phyloP scores from a whole-genome alignment of 495 filamentous ascomycete species.

The Parathielavia hyrcaniae region DNA sequence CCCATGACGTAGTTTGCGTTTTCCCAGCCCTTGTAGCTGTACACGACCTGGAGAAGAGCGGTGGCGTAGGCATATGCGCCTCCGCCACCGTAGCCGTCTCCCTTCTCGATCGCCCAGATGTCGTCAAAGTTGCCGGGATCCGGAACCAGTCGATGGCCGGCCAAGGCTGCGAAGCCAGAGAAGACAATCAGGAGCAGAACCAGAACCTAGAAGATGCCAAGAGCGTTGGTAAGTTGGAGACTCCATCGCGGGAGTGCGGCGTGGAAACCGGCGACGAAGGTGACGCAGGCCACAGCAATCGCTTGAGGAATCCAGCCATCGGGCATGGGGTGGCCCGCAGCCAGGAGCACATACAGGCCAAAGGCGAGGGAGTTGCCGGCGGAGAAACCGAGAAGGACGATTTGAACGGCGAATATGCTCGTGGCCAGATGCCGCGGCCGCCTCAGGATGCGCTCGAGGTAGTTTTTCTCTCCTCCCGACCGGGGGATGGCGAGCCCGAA shows the following conservation, averaged over 20 bases:
- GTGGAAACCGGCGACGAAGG: slow-evolving; percentile 55
- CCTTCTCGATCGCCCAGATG: slow-evolving; percentile 36
- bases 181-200: slow-evolving; percentile 60
- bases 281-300: slow-evolving; percentile 48
- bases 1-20: slow-evolving; percentile 51
- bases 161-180: slow-evolving; percentile 44
- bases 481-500: slow-evolving; percentile 50
- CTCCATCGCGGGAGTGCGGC: slow-evolving; percentile 54
- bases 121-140: slow-evolving; percentile 32
- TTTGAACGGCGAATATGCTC: slow-evolving; percentile 54
- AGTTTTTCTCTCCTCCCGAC: slow-evolving; percentile 51
- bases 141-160: slow-evolving; percentile 18
- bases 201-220: slow-evolving; percentile 60
- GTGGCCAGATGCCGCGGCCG: slow-evolving; percentile 57
- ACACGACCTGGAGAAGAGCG: slow-evolving; percentile 45
- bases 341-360: slow-evolving; percentile 60
- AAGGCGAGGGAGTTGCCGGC: slow-evolving; percentile 61
- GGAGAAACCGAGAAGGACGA: slow-evolving; percentile 48
- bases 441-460: slow-evolving; percentile 58
- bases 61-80: slow-evolving; percentile 41
- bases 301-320: slow-evolving; percentile 56
- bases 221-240: slow-evolving; percentile 54
- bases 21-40: slow-evolving; percentile 47
- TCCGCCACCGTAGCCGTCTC: slow-evolving; percentile 40
- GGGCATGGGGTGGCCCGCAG: slow-evolving; percentile 44